Conservation (phyloP, 1,284 basidiomycete genomes). For the Rhodotorula sp. region DNA sequence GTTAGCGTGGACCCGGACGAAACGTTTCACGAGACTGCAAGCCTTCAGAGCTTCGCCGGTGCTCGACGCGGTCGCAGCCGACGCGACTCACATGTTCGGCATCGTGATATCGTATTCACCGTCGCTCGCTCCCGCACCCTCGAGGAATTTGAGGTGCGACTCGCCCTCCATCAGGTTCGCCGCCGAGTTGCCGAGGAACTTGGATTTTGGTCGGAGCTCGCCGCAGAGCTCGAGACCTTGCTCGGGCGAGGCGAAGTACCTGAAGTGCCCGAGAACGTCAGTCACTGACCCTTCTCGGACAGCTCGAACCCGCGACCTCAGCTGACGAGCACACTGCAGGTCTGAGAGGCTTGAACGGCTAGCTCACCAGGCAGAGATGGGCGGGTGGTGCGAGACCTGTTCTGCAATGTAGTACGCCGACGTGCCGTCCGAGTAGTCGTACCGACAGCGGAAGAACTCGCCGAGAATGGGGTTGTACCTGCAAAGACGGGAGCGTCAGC, state of each 20-base stretch:
- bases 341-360: too few species aligned
- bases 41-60: not conserved
- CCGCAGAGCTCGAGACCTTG: conserved; percentile 78
- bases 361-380: conserved; percentile 77
- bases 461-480: conserved; percentile 96
- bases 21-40: too few species aligned
- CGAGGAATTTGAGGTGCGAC: conserved; percentile 77
- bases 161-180: conserved; percentile 90
- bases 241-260: conserved; percentile 88
- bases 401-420: conserved; percentile 96
- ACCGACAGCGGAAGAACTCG: conserved; percentile 95
- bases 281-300: not conserved
- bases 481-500: conserved; percentile 5
- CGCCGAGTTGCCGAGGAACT: conserved; percentile 94
- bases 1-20: not conserved
- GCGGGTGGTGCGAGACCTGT: conserved; percentile 85
- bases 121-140: conserved; percentile 65
- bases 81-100: conserved; percentile 72
- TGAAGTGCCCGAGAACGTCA: not conserved
- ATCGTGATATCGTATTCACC: conserved; percentile 88
- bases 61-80: not conserved
- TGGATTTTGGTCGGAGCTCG: conserved; percentile 91
- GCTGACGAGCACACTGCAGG: too few species aligned
- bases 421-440: conserved; percentile 87
- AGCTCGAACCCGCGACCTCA: too few species aligned